Evolutionary conservation across 1,139 yeast genomes (phyloP), one percentile per base, ranked within the genome.

Genomic region (Sugiyamaella paludigena): DNA sequence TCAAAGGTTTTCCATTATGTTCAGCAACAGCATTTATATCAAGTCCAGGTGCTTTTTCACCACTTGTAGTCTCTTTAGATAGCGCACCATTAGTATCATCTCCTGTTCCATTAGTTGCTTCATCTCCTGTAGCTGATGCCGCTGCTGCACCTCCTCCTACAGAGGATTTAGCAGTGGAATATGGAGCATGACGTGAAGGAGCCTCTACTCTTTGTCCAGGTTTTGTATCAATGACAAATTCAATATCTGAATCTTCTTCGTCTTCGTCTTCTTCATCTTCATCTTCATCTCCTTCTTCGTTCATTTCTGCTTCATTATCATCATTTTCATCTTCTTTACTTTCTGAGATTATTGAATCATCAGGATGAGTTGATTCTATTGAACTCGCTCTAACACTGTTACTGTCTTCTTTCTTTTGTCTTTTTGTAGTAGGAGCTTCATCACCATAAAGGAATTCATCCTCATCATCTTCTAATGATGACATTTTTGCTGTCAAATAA

Each of bases 361-460:
- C 54, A 5, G 3, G 34, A 19, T 30, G 15, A 10, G 19, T 26
- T n/a, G n/a, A n/a, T 13, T 29, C 40, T 5, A 29, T 10, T 5
- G 40, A 34, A 27, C 24, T 39, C 11, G 33, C 30, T 24, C 28
- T 40, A 9, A 11, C 16, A 4, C 24, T 33, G 8, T 39, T 37
- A 2, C 10, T 30, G 11, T 12, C 38, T 2, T 31, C 47, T 27
- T 48, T 60, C 60, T 63, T 64, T 54, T 52, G 62, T 54, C 67
- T 63, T 60, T 70, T 61, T 51, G 62, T 49, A 10, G 64, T 70
- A 36, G 75, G 78, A n/a, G 75, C 80, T 49, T 83, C 92, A 2
- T 86, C 79, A 2, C 95, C 95, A 63, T 88, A 88, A 49, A 88
- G 78, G 66, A 81, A 88, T 45, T 84, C 92, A 64, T 88, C 96